Evolutionary conservation across 164 flowering plant genomes (phyloP), one percentile per base, ranked within the genome.

Genomic region (Santalum album): DNA sequence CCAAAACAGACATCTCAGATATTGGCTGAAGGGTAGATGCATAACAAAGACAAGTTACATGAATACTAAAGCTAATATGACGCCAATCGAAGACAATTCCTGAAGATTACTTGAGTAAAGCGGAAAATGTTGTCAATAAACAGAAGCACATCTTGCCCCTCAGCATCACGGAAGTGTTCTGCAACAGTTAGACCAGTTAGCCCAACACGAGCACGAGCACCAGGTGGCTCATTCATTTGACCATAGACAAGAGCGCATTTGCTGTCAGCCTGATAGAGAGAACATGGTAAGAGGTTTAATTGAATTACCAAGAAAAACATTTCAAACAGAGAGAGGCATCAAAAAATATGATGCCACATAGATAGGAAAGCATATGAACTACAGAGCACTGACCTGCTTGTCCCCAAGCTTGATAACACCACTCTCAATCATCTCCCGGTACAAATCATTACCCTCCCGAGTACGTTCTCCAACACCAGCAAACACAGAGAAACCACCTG

Each of bases 121-220:
- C 96, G 83, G 94, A 89, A 89, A 77, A 92, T 92, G 73, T 92
- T 92, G 70, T 92, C 96, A 64, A 92, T 82, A 67, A 92, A 92
- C 56, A 92, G 96, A 69, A 89, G 87, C 87, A 92, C 98, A 71
- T 92, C 98, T 56, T 89, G 96, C 22, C 96, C 96, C 60, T 92
- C 96, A 57, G 94, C 98, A 84, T 92, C 98, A 64, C 98, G 70
- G 76, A 92, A 92, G 67, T 92, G 95, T 56, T 92, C 98, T 16
- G 96, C 98, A 12, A 92, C 94, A 59, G 98, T 92, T 39, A 92
- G 64, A 11, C 96, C 98, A 49, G 96, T 92, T 20, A 92, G 91
- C 22, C 95, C 98, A 73, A 92, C 98, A 80, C 98, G 96, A 38
- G 94, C 95, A 84, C 98, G 96, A 47, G 96, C 96, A 83, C 99